These are phyloP conservation scores for Botryotinia globosa DNA, from an alignment of 2,329 filamentous ascomycete genomes.

Conservation along the genomic window DNA sequence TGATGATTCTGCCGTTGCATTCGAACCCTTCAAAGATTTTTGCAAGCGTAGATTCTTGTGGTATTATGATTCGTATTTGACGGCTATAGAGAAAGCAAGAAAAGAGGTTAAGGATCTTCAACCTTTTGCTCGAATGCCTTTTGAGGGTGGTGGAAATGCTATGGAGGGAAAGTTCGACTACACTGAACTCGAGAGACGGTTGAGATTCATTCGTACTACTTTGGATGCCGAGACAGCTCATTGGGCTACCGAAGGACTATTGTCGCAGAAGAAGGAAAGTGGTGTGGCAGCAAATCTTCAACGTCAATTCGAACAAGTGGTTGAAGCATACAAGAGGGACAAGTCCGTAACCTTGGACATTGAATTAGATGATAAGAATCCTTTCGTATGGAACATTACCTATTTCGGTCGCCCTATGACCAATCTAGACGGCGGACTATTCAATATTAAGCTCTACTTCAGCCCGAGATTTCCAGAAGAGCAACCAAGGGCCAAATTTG, in stretches of 20 bases:
- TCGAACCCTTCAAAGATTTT: conserved; percentile 85
- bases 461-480: conserved; percentile 85
- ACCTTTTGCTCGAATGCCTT: conserved; percentile 78
- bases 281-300: conserved; percentile 79
- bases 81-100: conserved; percentile 64
- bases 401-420: conserved; percentile 93
- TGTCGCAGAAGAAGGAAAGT: conserved; percentile 61
- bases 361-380: conserved; percentile 74
- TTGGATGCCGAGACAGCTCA: conserved; percentile 67
- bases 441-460: conserved; percentile 75
- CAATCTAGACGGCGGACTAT: conserved; percentile 86
- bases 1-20: conserved; percentile 55
- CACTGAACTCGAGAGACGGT: conserved; percentile 64
- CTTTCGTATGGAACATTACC: conserved; percentile 83
- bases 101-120: conserved; percentile 61
- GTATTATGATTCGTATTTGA: conserved; percentile 89
- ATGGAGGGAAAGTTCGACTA: conserved; percentile 92
- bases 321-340: conserved; percentile 68
- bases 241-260: conserved; percentile 70
- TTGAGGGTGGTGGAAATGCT: conserved; percentile 71
- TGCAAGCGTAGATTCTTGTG: conserved; percentile 91
- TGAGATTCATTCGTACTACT: conserved; percentile 65
- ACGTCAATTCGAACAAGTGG: conserved; percentile 80
- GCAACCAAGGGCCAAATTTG: conserved; percentile 78
- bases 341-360: conserved; percentile 72